Evolutionary conservation across 805 yeast genomes (phyloP).

Genomic region (Lachancea lanzarotensis): DNA sequence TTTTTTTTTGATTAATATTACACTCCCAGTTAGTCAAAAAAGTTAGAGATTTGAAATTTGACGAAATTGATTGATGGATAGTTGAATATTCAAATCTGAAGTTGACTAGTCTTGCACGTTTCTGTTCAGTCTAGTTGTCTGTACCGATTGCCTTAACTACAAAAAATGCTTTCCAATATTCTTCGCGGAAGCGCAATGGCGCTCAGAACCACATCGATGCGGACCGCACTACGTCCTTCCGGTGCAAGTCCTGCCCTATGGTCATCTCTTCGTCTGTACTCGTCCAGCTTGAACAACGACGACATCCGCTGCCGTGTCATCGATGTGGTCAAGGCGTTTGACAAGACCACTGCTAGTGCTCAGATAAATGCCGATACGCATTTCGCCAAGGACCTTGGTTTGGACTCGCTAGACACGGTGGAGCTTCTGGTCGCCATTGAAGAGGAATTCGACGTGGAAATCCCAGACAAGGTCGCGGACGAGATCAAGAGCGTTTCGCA

Average conservation of each 20-base stretch:
- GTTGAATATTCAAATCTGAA: too few relatives aligned
- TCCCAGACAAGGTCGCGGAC: slow-evolving; percentile 88
- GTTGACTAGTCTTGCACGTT: too few relatives aligned
- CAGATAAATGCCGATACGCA: slow-evolving; percentile 35
- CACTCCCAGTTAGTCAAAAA: too few relatives aligned
- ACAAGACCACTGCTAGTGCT: slow-evolving; percentile 49
- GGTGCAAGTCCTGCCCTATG: slow-evolving; percentile 17
- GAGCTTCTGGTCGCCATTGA: slow-evolving; percentile 95
- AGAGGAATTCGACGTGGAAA: slow-evolving; percentile 80
- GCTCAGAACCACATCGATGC: slow-evolving; percentile 29
- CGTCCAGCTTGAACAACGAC: slow-evolving; percentile 60
- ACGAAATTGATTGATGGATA: background rate
- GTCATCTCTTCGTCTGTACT: slow-evolving; percentile 41
- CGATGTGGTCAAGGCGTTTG: slow-evolving; percentile 65
- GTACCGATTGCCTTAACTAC: background rate
- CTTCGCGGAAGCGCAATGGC: slow-evolving; percentile 38
- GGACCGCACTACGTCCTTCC: slow-evolving; percentile 28
- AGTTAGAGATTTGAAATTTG: background rate
- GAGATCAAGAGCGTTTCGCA: slow-evolving; percentile 90
- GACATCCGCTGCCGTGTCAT: slow-evolving; percentile 79
- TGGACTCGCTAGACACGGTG: slow-evolving; percentile 88
- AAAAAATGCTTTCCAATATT: slow-evolving; percentile 48
- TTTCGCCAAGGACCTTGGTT: slow-evolving; percentile 49
- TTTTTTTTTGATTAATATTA: too few relatives aligned
- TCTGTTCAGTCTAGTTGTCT: too few relatives aligned